Evolutionary conservation across 257 asterid genomes (phyloP).

Genomic region (Marsdenia floribunda): DNA sequence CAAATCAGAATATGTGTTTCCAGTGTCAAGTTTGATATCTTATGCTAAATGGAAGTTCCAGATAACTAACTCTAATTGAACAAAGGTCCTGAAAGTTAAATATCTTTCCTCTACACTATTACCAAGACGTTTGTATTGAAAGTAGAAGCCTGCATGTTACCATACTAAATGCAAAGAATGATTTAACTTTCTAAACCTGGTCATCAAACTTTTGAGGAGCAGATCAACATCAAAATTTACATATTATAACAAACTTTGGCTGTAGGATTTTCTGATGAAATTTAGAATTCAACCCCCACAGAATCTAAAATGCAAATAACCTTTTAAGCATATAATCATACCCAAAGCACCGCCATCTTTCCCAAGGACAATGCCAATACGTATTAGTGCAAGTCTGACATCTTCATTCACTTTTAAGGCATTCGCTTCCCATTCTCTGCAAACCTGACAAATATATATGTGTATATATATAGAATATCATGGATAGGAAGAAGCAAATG

Average conservation of each 20-base stretch:
- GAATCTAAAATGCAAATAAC: background rate
- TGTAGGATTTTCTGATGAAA: background rate
- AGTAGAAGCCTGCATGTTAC: background rate
- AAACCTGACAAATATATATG: slow-evolving; percentile 51
- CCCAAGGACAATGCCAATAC: slow-evolving; percentile 91
- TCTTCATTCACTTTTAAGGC: slow-evolving; percentile 66
- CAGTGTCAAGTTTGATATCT: background rate
- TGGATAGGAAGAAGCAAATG: background rate
- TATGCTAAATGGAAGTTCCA: background rate
- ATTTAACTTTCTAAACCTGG: too few relatives aligned
- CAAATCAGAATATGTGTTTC: background rate
- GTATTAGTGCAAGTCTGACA: slow-evolving; percentile 70
- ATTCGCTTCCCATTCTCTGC: slow-evolving; percentile 94
- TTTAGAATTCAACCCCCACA: background rate
- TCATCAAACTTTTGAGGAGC: background rate
- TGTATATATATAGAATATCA: background rate
- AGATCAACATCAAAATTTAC: background rate
- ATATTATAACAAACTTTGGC: background rate
- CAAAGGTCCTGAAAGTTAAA: background rate
- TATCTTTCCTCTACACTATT: background rate
- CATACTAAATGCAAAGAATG: background rate
- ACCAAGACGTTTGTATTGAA: background rate
- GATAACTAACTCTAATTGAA: background rate
- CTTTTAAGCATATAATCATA: slow-evolving; percentile 16
- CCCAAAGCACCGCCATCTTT: slow-evolving; percentile 98